Evolutionary conservation across 371 early-diverging fungal species (phyloP).

Genomic region (Mucor plumbeus): DNA sequence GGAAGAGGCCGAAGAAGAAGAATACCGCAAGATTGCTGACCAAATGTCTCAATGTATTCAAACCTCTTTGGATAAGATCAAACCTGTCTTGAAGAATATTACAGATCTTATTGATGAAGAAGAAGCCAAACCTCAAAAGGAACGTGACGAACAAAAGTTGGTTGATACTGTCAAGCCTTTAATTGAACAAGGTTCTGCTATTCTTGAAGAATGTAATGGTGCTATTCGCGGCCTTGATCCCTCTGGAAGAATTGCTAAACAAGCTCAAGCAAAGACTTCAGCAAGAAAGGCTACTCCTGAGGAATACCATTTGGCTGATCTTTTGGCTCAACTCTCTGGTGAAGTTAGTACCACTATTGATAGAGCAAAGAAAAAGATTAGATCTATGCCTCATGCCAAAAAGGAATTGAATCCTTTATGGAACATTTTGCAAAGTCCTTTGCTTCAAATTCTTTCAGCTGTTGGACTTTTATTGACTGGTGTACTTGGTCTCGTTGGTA

Average conservation of each 20-base stretch:
- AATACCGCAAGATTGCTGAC: slow-evolving; percentile 32
- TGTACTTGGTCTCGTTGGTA: slow-evolving; percentile 38
- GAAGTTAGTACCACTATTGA: slow-evolving; percentile 39
- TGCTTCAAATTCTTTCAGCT: slow-evolving; percentile 40
- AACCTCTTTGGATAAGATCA: slow-evolving; percentile 34
- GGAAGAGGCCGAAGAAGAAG: slow-evolving; percentile 23
- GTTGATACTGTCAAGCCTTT: slow-evolving; percentile 35
- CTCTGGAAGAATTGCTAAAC: slow-evolving; percentile 33
- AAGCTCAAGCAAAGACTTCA: slow-evolving; percentile 29
- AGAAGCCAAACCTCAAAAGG: slow-evolving; percentile 34
- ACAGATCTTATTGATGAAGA: slow-evolving; percentile 34
- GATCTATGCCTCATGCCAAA: slow-evolving; percentile 39
- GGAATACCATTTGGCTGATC: slow-evolving; percentile 35
- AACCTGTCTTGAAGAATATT: slow-evolving; percentile 34
- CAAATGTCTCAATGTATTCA: slow-evolving; percentile 30
- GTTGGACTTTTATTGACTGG: slow-evolving; percentile 39
- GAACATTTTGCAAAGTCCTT: slow-evolving; percentile 36
- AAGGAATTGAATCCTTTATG: slow-evolving; percentile 35
- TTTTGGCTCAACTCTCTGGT: slow-evolving; percentile 34
- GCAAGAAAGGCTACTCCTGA: slow-evolving; percentile 35
- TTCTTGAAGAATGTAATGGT: slow-evolving; percentile 35
- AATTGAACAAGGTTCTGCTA: slow-evolving; percentile 38
- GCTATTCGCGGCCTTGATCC: slow-evolving; percentile 40
- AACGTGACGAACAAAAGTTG: slow-evolving; percentile 38
- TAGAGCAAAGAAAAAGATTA: slow-evolving; percentile 39